These are phyloP conservation scores for Solanum ahanhuiri DNA, from an alignment of 257 asterid species.

Conservation along the genomic window DNA sequence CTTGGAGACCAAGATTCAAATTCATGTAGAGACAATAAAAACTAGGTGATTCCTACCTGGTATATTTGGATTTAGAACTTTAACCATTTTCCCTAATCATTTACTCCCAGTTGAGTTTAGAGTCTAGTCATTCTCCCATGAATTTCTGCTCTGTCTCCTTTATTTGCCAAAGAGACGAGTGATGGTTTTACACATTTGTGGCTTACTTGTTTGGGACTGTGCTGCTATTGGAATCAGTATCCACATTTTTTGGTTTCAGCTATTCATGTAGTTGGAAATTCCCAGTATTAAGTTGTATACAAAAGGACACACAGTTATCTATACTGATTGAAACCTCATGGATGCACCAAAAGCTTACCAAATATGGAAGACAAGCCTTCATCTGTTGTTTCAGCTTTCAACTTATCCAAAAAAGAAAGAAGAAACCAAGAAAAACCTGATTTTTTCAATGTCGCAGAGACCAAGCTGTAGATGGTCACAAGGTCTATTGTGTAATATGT, in stretches of 20 bases:
- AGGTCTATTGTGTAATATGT: background rate
- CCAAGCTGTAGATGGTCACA: background rate
- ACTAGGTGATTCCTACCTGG: background rate
- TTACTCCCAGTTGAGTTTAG: background rate
- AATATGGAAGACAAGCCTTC: background rate
- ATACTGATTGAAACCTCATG: background rate
- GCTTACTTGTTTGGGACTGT: background rate
- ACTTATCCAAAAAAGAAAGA: background rate
- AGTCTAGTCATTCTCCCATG: background rate
- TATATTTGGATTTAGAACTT: background rate
- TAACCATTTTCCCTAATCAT: background rate
- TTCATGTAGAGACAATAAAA: background rate
- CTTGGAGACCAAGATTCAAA: background rate
- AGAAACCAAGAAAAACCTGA: background rate
- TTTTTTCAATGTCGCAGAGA: background rate
- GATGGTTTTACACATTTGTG: background rate
- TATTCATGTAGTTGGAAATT: background rate
- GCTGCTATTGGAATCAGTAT: background rate
- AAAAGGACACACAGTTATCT: background rate
- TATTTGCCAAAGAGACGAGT: background rate
- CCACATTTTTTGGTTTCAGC: background rate
- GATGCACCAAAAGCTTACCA: background rate
- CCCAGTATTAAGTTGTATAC: background rate
- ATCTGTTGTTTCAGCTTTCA: background rate
- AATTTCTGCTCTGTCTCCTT: background rate